These are phyloP conservation scores for Haplosporangium gracile DNA, from an alignment of 192 early-diverging fungal species.

Conservation along the genomic window DNA sequence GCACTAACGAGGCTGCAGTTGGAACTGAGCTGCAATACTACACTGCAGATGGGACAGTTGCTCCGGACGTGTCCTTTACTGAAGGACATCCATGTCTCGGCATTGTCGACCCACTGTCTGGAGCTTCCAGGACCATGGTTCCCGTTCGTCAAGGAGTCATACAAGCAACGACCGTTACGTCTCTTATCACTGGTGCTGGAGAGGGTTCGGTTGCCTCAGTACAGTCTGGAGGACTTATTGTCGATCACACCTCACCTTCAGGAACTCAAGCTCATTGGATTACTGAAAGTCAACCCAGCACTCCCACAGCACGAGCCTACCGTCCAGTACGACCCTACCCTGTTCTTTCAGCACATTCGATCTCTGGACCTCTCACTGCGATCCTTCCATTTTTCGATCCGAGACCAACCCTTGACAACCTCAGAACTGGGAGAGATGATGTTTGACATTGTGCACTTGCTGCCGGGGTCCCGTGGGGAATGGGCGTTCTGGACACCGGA, in stretches of 20 bases:
- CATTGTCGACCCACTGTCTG: conserved; percentile 1
- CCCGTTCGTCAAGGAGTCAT: neutral
- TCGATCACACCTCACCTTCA: neutral
- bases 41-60: neutral
- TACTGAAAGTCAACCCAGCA: neutral
- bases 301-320: neutral
- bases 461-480: neutral
- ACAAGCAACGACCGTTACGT: neutral
- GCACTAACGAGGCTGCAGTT: neutral
- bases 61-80: neutral
- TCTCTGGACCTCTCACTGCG: neutral
- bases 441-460: neutral
- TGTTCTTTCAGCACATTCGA: neutral
- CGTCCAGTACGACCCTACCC: neutral
- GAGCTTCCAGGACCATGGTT: neutral
- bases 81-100: neutral
- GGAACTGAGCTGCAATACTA: neutral
- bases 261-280: conserved; percentile 4
- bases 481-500: neutral
- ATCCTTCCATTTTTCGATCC: neutral
- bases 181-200: neutral
- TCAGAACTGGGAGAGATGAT: neutral
- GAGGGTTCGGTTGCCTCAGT: neutral
- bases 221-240: neutral
- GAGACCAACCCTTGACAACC: neutral